Percentiles rank a stretch among this genome's conserved stretches.
phyloP scores from a whole-genome alignment of 352 stramenopile species.

The Saprolegnia parasitica region DNA sequence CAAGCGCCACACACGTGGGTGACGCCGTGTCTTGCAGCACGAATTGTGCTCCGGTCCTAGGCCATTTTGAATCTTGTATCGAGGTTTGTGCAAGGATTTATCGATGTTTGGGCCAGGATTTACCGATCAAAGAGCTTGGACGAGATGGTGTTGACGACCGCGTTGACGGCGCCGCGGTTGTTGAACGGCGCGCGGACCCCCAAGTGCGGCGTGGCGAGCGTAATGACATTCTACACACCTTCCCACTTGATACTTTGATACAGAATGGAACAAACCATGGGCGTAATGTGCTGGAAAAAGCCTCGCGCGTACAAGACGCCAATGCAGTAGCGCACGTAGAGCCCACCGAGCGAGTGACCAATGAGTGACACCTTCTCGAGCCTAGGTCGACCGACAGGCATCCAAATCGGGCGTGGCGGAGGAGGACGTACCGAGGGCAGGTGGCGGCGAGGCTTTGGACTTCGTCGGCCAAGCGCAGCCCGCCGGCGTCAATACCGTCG shows the following conservation, averaged over 20 bases:
- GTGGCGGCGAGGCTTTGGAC: constrained; percentile 43
- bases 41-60: constrained; percentile 58
- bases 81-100: too few relatives aligned
- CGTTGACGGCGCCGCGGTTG: constrained; percentile 48
- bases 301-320: constrained; percentile 54
- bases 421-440: constrained; percentile 41
- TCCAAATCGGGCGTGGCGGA: too few relatives aligned
- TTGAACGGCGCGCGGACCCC: constrained; percentile 55
- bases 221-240: constrained; percentile 71
- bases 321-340: constrained; percentile 77
- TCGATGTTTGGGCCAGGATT: too few relatives aligned
- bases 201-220: constrained; percentile 68
- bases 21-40: constrained; percentile 49
- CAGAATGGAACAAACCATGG: constrained; percentile 45
- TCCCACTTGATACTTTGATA: constrained; percentile 3
- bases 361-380: constrained; percentile 67
- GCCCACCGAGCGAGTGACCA: constrained; percentile 69
- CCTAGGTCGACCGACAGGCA: too few relatives aligned
- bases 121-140: constrained; percentile 65
- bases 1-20: constrained; percentile 40
- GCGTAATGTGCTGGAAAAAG: constrained; percentile 65
- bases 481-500: constrained; percentile 67
- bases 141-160: constrained; percentile 57
- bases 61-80: too few relatives aligned
- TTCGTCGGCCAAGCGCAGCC: constrained; percentile 63